phyloP scores from a whole-genome alignment of 2,329 filamentous ascomycete species.

The Fusarium duplospermum region DNA sequence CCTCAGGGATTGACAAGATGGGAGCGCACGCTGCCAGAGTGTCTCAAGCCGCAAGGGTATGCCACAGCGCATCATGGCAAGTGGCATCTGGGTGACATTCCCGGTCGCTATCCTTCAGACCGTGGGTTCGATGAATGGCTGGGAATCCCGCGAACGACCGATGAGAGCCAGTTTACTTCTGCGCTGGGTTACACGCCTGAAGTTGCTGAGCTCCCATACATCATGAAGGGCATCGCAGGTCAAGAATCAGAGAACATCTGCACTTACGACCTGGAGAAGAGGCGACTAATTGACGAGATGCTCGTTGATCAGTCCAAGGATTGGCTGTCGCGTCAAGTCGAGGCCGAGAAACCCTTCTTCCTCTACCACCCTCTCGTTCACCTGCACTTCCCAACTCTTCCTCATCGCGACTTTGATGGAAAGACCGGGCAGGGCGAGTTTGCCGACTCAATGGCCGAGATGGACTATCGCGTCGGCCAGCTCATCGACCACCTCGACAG shows the following conservation, averaged over 20 bases:
- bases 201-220: slow-evolving; percentile 49
- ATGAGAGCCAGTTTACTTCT: slow-evolving; percentile 51
- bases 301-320: slow-evolving; percentile 47
- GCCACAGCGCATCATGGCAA: slow-evolving; percentile 50
- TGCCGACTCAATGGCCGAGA: slow-evolving; percentile 50
- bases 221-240: slow-evolving; percentile 47
- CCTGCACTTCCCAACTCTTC: slow-evolving; percentile 49
- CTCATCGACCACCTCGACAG: slow-evolving; percentile 48
- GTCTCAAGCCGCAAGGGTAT: slow-evolving; percentile 44
- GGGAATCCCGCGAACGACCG: slow-evolving; percentile 51
- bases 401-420: slow-evolving; percentile 45
- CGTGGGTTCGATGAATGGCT: slow-evolving; percentile 53
- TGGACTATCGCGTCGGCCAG: slow-evolving; percentile 49
- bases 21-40: slow-evolving; percentile 48
- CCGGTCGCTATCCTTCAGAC: slow-evolving; percentile 50
- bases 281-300: slow-evolving; percentile 48
- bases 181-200: slow-evolving; percentile 47
- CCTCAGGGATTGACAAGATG: slow-evolving; percentile 48
- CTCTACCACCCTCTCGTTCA: slow-evolving; percentile 50
- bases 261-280: slow-evolving; percentile 48
- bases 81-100: slow-evolving; percentile 51
- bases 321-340: slow-evolving; percentile 46
- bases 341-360: slow-evolving; percentile 43
- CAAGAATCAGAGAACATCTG: slow-evolving; percentile 45
- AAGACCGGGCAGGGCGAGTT: slow-evolving; percentile 47